These are phyloP conservation scores for Geotrichum aggregatum DNA, from an alignment of 1,139 yeast genomes.

Conservation along the genomic window DNA sequence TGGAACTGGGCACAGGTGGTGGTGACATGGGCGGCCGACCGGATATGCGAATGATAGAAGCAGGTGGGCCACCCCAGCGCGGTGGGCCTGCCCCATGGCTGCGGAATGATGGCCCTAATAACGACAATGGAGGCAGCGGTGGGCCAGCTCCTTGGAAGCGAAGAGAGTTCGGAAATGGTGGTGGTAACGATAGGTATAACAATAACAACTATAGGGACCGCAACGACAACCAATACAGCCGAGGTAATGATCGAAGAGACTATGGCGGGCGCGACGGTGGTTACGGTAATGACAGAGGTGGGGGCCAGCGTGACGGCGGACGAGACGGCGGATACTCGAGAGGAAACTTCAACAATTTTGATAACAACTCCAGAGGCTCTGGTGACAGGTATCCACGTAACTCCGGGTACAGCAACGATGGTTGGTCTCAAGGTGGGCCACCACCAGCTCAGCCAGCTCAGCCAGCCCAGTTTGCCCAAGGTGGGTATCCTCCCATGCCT, in stretches of 20 bases:
- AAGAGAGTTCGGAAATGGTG: conserved; percentile 16
- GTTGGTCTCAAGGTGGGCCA: conserved; percentile 9
- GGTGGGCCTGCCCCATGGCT: conserved; percentile 23
- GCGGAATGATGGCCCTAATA: conserved; percentile 15
- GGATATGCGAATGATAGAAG: conserved; percentile 19
- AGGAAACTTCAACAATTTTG: neutral
- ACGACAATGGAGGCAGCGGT: conserved; percentile 16
- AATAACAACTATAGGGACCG: conserved; percentile 6
- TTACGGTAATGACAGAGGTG: conserved; percentile 2
- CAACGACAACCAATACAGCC: conserved; percentile 6
- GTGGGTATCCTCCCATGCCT: conserved; percentile 21
- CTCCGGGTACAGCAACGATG: conserved; percentile 16
- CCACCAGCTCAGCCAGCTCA: conserved; percentile 10
- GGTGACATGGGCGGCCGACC: conserved; percentile 15
- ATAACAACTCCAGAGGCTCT: conserved; percentile 22
- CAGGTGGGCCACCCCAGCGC: conserved; percentile 17
- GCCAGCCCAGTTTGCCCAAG: conserved; percentile 4
- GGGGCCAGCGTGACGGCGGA: neutral
- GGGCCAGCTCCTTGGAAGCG: conserved; percentile 25
- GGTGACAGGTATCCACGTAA: conserved; percentile 19
- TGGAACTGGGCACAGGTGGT: conserved; percentile 45
- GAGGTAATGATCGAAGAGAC: conserved; percentile 8
- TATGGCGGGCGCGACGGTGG: conserved; percentile 3
- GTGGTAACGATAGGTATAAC: conserved; percentile 6
- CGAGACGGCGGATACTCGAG: neutral